Conservation (phyloP, 495 filamentous ascomycete species). For the Daldinia childiae region DNA sequence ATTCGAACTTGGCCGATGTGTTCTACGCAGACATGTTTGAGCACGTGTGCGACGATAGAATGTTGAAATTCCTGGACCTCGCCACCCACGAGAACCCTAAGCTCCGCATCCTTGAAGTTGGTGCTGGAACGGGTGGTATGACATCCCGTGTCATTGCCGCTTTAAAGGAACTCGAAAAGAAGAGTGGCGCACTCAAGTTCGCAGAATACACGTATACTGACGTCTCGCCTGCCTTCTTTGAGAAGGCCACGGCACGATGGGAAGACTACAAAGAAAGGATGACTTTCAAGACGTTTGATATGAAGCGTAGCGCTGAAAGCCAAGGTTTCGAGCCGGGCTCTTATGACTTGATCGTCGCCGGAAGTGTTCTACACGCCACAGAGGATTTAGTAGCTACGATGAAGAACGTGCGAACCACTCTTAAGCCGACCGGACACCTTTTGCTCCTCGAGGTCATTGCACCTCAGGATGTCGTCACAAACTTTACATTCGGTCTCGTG, state of each 20-base stretch:
- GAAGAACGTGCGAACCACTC: constrained; percentile 46
- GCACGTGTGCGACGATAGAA: constrained; percentile 34
- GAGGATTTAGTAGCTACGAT: constrained; percentile 48
- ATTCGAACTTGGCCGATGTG: constrained; percentile 30
- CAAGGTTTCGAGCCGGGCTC: constrained; percentile 47
- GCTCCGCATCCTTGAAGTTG: constrained; percentile 58
- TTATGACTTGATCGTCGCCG: constrained; percentile 58
- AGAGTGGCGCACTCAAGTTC: constrained; percentile 40
- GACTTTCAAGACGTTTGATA: constrained; percentile 48
- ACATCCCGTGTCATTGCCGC: constrained; percentile 36
- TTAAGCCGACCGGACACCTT: constrained; percentile 52
- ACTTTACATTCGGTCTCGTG: constrained; percentile 54
- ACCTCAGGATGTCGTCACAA: constrained; percentile 44
- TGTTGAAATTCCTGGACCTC: constrained; percentile 38
- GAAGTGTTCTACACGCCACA: constrained; percentile 62
- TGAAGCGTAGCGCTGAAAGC: constrained; percentile 37
- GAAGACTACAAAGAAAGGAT: constrained; percentile 32
- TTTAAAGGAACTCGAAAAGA: constrained; percentile 34
- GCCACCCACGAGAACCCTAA: constrained; percentile 53
- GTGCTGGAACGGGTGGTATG: constrained; percentile 57
- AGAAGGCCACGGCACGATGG: constrained; percentile 47
- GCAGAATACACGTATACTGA: constrained; percentile 62
- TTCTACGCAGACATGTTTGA: constrained; percentile 44
- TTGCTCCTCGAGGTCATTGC: constrained; percentile 49
- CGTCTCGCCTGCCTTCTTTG: constrained; percentile 62